A percentile compares a stretch with the other conserved stretches of the same genome.
These are phyloP conservation scores for Graphilbum ipis-grandicollis DNA, from an alignment of 2,329 filamentous ascomycete genomes.

Conservation along the genomic window DNA sequence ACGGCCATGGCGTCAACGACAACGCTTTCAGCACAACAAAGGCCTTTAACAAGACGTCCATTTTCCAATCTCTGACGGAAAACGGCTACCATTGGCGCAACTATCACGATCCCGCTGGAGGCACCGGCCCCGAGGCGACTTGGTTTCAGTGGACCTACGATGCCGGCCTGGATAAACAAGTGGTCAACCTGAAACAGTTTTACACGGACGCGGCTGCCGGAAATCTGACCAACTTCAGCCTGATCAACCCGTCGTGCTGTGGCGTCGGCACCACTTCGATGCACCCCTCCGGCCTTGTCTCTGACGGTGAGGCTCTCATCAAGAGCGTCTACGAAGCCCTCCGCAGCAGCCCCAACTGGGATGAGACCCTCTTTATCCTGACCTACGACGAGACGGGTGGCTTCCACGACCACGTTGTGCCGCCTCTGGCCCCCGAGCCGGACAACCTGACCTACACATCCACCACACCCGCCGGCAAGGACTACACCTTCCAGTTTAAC, in stretches of 20 bases:
- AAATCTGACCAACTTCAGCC: slow-evolving; percentile 25
- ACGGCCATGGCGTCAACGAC: slow-evolving; percentile 15
- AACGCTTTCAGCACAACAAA: slow-evolving; percentile 10
- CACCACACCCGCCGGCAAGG: slow-evolving; percentile 16
- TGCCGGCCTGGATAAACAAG: slow-evolving; percentile 16
- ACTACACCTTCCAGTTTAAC: slow-evolving; percentile 21
- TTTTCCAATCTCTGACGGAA: slow-evolving; percentile 24
- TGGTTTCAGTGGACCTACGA: slow-evolving; percentile 24
- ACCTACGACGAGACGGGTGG: slow-evolving; percentile 30
- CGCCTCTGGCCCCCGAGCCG: slow-evolving; percentile 21
- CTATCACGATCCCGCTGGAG: slow-evolving; percentile 19
- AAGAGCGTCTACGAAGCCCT: slow-evolving; percentile 27
- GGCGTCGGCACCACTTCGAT: slow-evolving; percentile 23
- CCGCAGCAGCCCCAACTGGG: slow-evolving; percentile 25
- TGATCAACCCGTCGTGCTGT: slow-evolving; percentile 33
- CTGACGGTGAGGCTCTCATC: slow-evolving; percentile 24
- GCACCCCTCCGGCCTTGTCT: slow-evolving; percentile 25
- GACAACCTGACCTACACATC: slow-evolving; percentile 19
- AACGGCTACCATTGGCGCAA: slow-evolving; percentile 25
- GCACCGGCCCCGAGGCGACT: slow-evolving; percentile 21
- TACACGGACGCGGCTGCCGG: slow-evolving; percentile 25
- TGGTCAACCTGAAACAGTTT: slow-evolving; percentile 18
- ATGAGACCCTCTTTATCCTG: slow-evolving; percentile 26
- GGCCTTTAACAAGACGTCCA: slow-evolving; percentile 14
- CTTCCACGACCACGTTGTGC: slow-evolving; percentile 27